phyloP scores from a whole-genome alignment of 768 basidiomycete genomes.

The Lentinula detonsa region DNA sequence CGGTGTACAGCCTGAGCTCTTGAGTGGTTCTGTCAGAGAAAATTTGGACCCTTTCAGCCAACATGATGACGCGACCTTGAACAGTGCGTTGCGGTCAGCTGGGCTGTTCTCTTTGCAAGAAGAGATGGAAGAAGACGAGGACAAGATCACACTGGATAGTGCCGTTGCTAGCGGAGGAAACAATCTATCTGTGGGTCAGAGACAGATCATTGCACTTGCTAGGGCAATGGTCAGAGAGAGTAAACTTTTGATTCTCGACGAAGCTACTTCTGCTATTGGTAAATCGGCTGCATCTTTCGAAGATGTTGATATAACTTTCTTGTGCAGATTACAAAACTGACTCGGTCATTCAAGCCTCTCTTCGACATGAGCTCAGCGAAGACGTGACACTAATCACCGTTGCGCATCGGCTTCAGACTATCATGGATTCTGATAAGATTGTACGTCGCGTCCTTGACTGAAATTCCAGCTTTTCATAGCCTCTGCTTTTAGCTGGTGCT shows the following conservation, averaged over 20 bases:
- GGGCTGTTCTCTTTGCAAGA: slow-evolving; percentile 38
- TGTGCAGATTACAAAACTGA: slow-evolving; percentile 28
- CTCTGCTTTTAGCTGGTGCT: not conserved
- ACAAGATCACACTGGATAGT: slow-evolving; percentile 43
- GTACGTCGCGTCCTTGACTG: slow-evolving; percentile 11
- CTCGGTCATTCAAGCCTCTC: slow-evolving; percentile 35
- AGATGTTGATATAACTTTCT: not conserved
- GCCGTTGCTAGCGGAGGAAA: slow-evolving; percentile 56
- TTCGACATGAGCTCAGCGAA: slow-evolving; percentile 29
- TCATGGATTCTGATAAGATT: slow-evolving; percentile 26
- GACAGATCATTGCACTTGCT: slow-evolving; percentile 60
- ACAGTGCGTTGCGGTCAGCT: slow-evolving; percentile 49
- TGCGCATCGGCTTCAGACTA: slow-evolving; percentile 31
- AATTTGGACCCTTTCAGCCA: slow-evolving; percentile 69
- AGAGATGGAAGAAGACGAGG: slow-evolving; percentile 13
- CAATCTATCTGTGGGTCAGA: slow-evolving; percentile 69
- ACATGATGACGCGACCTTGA: slow-evolving; percentile 63
- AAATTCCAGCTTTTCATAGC: not conserved
- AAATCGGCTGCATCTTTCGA: not conserved
- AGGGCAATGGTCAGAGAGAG: slow-evolving; percentile 50
- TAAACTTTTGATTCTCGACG: slow-evolving; percentile 49
- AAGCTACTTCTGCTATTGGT: slow-evolving; percentile 25
- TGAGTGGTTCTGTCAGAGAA: slow-evolving; percentile 60
- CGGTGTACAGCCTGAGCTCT: slow-evolving; percentile 21
- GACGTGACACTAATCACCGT: slow-evolving; percentile 38